A percentile compares a stretch with the other conserved stretches of the same genome.
These are phyloP conservation scores for Enterocytospora artemiae DNA, from an alignment of 371 early-diverging fungal species.

Conservation along the genomic window DNA sequence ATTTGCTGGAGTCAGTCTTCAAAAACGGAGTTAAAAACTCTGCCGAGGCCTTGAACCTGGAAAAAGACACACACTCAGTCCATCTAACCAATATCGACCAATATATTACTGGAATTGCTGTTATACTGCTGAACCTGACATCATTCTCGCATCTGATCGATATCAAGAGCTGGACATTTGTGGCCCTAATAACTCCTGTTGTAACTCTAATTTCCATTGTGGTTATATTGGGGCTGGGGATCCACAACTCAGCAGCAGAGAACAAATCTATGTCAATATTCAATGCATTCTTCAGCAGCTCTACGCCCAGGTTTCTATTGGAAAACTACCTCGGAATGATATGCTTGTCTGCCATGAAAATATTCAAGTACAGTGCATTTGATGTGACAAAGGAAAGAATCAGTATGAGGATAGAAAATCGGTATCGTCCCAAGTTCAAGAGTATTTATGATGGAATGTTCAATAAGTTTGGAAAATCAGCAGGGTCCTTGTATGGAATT, in stretches of 20 bases:
- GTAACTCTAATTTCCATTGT: conserved; percentile 24
- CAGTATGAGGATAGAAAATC: conserved; percentile 51
- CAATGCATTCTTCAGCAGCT: conserved; percentile 13
- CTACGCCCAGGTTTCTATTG: conserved; percentile 4
- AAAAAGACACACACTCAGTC: conserved; percentile 33
- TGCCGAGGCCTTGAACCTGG: conserved; percentile 28
- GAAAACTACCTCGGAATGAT: conserved; percentile 40
- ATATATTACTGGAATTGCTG: conserved; percentile 37
- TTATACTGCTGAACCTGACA: conserved; percentile 52
- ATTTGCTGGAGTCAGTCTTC: conserved; percentile 53
- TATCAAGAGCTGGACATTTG: conserved; percentile 47
- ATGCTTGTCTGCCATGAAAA: conserved; percentile 39
- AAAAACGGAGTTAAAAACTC: conserved; percentile 41
- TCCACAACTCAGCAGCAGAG: conserved; percentile 38
- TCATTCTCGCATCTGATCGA: conserved; percentile 50
- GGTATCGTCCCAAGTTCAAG: conserved; percentile 56
- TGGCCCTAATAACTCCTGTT: conserved; percentile 53
- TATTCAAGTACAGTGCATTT: conserved; percentile 57
- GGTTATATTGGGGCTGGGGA: conserved; percentile 28
- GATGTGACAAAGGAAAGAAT: conserved; percentile 58
- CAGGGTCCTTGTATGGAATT: conserved; percentile 48
- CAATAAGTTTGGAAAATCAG: conserved; percentile 57
- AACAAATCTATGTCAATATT: conserved; percentile 18
- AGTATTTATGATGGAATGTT: conserved; percentile 58
- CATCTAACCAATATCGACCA: conserved; percentile 46